A percentile compares a stretch with the other conserved stretches of the same genome.
Conservation (phyloP, 805 yeast genomes). For the Lipomyces anomalus region DNA sequence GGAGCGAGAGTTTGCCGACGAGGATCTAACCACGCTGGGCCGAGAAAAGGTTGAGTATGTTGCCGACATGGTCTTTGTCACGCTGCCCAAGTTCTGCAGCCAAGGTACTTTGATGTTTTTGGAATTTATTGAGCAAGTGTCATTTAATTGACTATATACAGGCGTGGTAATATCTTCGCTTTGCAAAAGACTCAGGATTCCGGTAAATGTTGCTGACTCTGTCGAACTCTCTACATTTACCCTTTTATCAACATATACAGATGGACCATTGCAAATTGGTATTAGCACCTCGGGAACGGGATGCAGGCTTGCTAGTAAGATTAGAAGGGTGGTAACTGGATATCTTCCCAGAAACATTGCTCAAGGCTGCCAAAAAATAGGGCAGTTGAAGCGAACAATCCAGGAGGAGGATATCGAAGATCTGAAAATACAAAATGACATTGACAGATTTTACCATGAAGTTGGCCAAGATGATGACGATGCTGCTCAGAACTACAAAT, state of each 20-base stretch:
- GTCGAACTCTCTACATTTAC: constrained; percentile 72
- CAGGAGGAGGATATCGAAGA: constrained; percentile 46
- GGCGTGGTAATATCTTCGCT: constrained; percentile 42
- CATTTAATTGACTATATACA: constrained; percentile 20
- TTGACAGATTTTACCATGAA: constrained; percentile 17
- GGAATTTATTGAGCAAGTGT: no score
- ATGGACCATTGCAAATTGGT: constrained; percentile 75
- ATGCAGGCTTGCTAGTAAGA: constrained; percentile 74
- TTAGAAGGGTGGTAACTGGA: constrained; percentile 63
- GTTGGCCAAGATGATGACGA: constrained; percentile 65
- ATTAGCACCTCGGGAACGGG: constrained; percentile 86
- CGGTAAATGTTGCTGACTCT: constrained; percentile 72
- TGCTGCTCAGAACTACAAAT: constrained; percentile 50
- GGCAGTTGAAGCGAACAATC: constrained; percentile 53
- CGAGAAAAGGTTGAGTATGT: constrained; percentile 54
- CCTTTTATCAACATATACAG: constrained; percentile 60
- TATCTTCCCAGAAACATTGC: constrained; percentile 67
- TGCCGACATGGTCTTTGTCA: constrained; percentile 73
- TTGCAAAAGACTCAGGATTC: constrained; percentile 65
- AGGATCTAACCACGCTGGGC: constrained; percentile 53
- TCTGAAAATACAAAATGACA: constrained; percentile 24
- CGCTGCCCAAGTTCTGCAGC: constrained; percentile 35
- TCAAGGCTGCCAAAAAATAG: constrained; percentile 61
- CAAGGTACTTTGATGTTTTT: constrained; percentile 11
- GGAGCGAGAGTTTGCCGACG: constrained; percentile 35